Percentiles rank a stretch among this genome's conserved stretches.
Conservation (phyloP, 1,284 basidiomycete genomes). For the Xerocomus cyaneibrunnescens region DNA sequence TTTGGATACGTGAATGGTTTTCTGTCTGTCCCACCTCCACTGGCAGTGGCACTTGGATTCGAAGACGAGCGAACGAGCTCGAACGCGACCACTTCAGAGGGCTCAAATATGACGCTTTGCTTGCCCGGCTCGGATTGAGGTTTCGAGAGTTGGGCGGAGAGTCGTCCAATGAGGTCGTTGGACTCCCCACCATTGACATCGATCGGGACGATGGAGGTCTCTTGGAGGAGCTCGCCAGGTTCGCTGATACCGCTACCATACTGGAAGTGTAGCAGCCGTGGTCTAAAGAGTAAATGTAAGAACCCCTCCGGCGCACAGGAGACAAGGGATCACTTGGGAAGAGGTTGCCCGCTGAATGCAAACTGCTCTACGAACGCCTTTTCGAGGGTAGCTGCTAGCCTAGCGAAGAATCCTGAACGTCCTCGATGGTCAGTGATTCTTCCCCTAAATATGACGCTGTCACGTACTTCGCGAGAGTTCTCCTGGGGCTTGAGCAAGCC, state of each 20-base stretch:
- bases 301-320: background rate
- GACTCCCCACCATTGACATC: constrained; percentile 39
- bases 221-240: constrained; percentile 32
- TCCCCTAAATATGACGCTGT: background rate
- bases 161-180: constrained; percentile 59
- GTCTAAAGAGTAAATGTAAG: constrained; percentile 13
- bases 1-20: constrained; percentile 61
- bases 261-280: constrained; percentile 44
- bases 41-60: background rate
- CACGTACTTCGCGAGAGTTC: constrained; percentile 41
- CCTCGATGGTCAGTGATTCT: constrained; percentile 4
- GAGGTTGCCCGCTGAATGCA: constrained; percentile 20
- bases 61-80: constrained; percentile 40
- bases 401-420: constrained; percentile 40
- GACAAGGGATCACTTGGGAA: constrained; percentile 30
- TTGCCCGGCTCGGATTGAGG: constrained; percentile 23
- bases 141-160: constrained; percentile 49
- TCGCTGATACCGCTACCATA: constrained; percentile 39
- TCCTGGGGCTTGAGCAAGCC: constrained; percentile 36
- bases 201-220: constrained; percentile 43
- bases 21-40: constrained; percentile 35
- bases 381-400: constrained; percentile 39
- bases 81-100: constrained; percentile 64
- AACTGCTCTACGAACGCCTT: constrained; percentile 33
- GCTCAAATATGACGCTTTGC: constrained; percentile 57